Conservation (phyloP, 148 eudicot species). For the Cornus controversa region DNA sequence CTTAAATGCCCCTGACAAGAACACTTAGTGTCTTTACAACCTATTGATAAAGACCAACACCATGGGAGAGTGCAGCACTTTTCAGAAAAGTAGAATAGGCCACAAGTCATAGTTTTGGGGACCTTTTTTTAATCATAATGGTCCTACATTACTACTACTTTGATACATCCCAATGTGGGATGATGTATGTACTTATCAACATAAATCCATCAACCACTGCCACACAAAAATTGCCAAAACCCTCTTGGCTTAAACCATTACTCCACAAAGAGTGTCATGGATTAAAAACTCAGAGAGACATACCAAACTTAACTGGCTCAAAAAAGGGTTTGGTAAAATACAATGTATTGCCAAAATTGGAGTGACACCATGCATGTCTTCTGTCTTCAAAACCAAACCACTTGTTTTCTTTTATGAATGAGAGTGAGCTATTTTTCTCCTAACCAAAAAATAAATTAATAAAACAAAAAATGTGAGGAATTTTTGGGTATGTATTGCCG, state of each 20-base stretch:
- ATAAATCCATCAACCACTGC: neutral
- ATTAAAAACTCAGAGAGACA: no score
- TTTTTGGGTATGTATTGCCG: no score
- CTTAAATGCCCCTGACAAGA: conserved; percentile 1
- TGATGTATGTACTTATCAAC: neutral
- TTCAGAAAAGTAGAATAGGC: neutral
- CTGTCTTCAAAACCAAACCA: no score
- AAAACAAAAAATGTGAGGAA: no score
- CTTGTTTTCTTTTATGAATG: no score
- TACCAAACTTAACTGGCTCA: no score
- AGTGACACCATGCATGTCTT: no score
- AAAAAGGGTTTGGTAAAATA: no score
- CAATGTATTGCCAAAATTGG: no score
- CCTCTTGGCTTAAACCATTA: neutral
- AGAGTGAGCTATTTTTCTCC: no score
- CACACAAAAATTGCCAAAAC: neutral
- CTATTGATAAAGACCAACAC: conserved; percentile 12
- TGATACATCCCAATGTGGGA: neutral
- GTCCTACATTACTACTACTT: neutral
- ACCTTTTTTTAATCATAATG: neutral
- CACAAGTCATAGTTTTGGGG: neutral
- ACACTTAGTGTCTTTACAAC: neutral
- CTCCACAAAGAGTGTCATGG: no score
- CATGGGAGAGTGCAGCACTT: neutral
- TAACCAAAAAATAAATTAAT: no score